A percentile compares a stretch with the other conserved stretches of the same genome.
Conservation (phyloP, 768 basidiomycete species). For the Boletus fagicola region DNA sequence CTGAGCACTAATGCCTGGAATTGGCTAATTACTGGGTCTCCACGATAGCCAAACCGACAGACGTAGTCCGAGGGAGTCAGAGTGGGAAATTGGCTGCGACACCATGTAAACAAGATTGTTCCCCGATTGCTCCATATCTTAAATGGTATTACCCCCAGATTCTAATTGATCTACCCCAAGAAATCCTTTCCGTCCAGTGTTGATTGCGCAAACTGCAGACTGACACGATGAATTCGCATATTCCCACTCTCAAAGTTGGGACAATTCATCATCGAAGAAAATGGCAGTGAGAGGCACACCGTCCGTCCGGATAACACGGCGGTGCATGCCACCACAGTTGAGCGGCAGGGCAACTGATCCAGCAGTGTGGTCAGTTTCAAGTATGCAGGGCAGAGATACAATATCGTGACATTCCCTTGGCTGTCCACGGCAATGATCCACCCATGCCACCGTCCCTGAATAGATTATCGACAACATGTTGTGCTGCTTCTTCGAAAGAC, state of each 20-base stretch:
- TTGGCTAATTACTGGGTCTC: too few relatives aligned
- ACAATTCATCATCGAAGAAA: constrained; percentile 63
- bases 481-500: constrained; percentile 45
- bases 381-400: constrained; percentile 6
- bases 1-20: too few relatives aligned
- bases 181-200: too few relatives aligned
- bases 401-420: constrained; percentile 54
- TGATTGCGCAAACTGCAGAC: too few relatives aligned
- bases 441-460: too few relatives aligned
- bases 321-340: constrained; percentile 81
- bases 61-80: too few relatives aligned
- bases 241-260: constrained; percentile 9
- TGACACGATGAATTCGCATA: background rate
- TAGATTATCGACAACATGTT: background rate
- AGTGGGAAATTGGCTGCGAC: too few relatives aligned
- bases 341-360: constrained; percentile 24
- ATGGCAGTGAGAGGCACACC: constrained; percentile 70
- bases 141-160: too few relatives aligned
- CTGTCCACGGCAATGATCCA: constrained; percentile 50
- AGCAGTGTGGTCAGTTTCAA: background rate
- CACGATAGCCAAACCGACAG: too few relatives aligned
- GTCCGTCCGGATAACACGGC: constrained; percentile 43
- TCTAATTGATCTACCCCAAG: too few relatives aligned
- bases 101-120: too few relatives aligned
- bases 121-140: too few relatives aligned